Base-by-base conservation (phyloP, 2,329 filamentous ascomycete genomes). In the Spiromastix sp. region DNA sequence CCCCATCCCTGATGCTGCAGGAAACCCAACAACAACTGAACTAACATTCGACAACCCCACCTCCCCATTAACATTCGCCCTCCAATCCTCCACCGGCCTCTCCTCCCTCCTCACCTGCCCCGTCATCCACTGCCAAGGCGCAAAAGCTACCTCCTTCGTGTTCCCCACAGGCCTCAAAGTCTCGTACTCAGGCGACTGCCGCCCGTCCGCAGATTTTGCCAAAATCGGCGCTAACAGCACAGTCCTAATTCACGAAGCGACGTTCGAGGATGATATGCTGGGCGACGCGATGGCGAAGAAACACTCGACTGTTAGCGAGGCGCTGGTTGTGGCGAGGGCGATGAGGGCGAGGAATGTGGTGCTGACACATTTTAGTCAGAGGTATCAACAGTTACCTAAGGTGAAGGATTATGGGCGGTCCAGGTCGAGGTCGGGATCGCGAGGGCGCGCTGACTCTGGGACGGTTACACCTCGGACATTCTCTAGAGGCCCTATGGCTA, bases 281-380 rank as follows among this genome's bases (percentile, higher is more conserved):
- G 74, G 71, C 11, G 87, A 95, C 50, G 91, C 91, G 3, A 54
- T 71, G 18, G 83, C 81, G 34, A 98, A 98, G 73, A 86, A 81
- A 52, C 91, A 98, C 64, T 84, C 74, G 25, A 98, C 91, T 6
- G 84, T 86, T 42, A 73, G 73, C 10, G 91, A 98, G 63, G 91
- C 91, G 1, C 71, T 98, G 3, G 70, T 67, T 29, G 72, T 96
- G 3, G 89, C 81, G 2, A 69, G 72, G 9, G 62, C 67, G 30
- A 98, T 98, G 91, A 60, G 72, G 18, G 91, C 87, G 0, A 74
- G 79, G 44, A 71, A 83, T 11, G 79, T 91, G 11, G 63, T 98
- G 37, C 69, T 98, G 32, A 98, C 91, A 5, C 91, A 98, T 57
- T 98, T 98, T 61, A 87, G 80, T 37, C 91, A 98, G 64, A 72